phyloP scores from a whole-genome alignment of 2,329 filamentous ascomycete species.

The Sporothrix luriei region DNA sequence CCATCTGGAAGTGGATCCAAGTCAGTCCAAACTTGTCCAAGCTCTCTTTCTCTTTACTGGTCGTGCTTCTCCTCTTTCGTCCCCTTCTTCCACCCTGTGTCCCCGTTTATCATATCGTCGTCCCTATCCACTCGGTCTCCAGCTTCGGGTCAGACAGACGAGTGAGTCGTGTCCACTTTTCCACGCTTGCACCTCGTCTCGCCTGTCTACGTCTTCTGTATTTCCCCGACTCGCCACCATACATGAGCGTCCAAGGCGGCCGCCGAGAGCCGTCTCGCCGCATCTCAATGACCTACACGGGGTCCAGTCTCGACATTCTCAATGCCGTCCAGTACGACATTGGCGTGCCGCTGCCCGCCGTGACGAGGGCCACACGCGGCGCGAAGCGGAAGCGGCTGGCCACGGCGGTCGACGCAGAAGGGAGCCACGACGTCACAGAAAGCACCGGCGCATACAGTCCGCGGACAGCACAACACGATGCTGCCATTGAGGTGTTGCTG shows the following conservation, averaged over 20 bases:
- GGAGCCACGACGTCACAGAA: not conserved
- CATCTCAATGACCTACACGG: constrained; percentile 39
- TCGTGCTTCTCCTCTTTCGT: too few relatives aligned
- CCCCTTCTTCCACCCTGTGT: too few relatives aligned
- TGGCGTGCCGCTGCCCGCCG: constrained; percentile 36
- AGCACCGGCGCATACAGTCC: not conserved
- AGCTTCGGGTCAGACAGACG: too few relatives aligned
- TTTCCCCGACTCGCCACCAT: not conserved
- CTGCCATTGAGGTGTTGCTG: not conserved
- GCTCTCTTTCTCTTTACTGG: too few relatives aligned
- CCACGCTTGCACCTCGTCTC: too few relatives aligned
- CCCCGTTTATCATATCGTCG: too few relatives aligned
- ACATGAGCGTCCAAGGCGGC: not conserved
- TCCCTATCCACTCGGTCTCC: too few relatives aligned
- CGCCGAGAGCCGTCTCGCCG: not conserved
- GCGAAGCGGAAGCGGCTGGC: constrained; percentile 18
- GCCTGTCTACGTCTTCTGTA: too few relatives aligned
- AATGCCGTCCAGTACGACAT: constrained; percentile 52
- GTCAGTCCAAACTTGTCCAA: too few relatives aligned
- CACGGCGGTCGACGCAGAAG: not conserved
- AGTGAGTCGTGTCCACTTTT: too few relatives aligned
- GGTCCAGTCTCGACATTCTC: constrained; percentile 49
- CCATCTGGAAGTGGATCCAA: too few relatives aligned
- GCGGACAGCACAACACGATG: not conserved
- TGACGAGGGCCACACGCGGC: constrained; percentile 7